These are phyloP conservation scores for Globisporangium cederbergense DNA, from an alignment of 352 stramenopile species.

Conservation along the genomic window DNA sequence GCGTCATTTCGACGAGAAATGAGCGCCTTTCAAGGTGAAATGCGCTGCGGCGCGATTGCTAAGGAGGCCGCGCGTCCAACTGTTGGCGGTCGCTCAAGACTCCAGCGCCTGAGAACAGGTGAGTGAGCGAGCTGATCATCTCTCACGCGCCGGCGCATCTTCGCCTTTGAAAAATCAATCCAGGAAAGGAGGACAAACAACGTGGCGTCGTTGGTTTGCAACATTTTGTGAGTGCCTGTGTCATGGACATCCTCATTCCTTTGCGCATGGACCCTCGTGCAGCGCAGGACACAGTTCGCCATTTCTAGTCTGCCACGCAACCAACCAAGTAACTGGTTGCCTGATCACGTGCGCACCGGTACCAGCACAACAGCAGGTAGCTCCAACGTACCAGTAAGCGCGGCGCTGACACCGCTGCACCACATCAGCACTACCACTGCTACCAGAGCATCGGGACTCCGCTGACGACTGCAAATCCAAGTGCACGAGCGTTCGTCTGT, in stretches of 20 bases:
- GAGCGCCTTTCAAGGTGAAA: background rate
- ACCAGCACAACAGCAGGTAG: background rate
- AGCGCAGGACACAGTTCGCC: background rate
- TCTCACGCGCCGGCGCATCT: background rate
- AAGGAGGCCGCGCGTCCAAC: slow-evolving; percentile 6
- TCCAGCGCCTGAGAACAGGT: background rate
- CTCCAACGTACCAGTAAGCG: background rate
- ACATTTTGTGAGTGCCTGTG: background rate
- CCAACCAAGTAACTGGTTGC: background rate
- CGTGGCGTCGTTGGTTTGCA: slow-evolving; percentile 2
- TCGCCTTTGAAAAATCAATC: background rate
- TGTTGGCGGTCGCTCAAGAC: background rate
- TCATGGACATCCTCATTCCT: background rate
- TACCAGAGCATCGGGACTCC: background rate
- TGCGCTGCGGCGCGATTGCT: background rate
- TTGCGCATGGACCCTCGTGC: background rate
- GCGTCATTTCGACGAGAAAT: background rate
- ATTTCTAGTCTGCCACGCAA: slow-evolving; percentile 1
- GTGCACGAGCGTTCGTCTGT: background rate
- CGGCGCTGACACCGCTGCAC: background rate
- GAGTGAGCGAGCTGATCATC: background rate
- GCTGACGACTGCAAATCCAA: background rate
- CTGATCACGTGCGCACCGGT: background rate
- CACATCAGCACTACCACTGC: background rate
- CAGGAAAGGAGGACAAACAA: slow-evolving; percentile 3